Evolutionary conservation across 73 alveolate species (phyloP).

Genomic region (Symbiodinium natans): DNA sequence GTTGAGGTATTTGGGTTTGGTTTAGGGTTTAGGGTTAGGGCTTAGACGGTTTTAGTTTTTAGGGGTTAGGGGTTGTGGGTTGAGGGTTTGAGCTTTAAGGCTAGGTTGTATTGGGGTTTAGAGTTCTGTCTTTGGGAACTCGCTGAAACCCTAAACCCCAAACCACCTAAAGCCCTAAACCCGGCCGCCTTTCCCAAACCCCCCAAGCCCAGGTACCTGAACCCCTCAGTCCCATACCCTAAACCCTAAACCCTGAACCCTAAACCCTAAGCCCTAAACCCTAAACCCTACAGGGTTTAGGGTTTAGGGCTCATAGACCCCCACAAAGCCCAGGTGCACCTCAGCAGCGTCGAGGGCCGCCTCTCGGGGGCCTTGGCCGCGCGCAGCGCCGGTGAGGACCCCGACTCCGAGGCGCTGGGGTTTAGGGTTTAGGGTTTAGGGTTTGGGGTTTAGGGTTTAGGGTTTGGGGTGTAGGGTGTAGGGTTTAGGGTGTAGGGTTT

Average conservation of each 20-base stretch:
- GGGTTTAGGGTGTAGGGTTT: not conserved
- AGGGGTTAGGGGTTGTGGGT: too few relatives aligned
- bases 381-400: not conserved
- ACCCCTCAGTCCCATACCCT: not conserved
- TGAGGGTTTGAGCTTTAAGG: too few relatives aligned
- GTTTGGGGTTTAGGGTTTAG: not conserved
- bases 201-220: not conserved
- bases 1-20: too few relatives aligned
- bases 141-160: too few relatives aligned
- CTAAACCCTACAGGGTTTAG: not conserved
- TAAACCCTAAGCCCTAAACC: not conserved
- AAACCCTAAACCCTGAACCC: not conserved
- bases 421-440: constrained; percentile 1
- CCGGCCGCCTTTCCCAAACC: too few relatives aligned
- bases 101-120: too few relatives aligned
- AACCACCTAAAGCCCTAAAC: too few relatives aligned
- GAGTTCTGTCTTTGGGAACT: too few relatives aligned
- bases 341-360: not conserved
- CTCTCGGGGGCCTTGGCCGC: not conserved
- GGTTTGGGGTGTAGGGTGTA: not conserved
- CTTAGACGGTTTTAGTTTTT: too few relatives aligned
- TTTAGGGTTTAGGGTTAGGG: not conserved
- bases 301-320: too few relatives aligned
- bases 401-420: not conserved
- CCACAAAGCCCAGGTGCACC: not conserved